Percentiles rank a stretch among this genome's conserved stretches.
These are phyloP conservation scores for Stygiomarasmius scandens DNA, from an alignment of 1,284 basidiomycete species.

Conservation along the genomic window DNA sequence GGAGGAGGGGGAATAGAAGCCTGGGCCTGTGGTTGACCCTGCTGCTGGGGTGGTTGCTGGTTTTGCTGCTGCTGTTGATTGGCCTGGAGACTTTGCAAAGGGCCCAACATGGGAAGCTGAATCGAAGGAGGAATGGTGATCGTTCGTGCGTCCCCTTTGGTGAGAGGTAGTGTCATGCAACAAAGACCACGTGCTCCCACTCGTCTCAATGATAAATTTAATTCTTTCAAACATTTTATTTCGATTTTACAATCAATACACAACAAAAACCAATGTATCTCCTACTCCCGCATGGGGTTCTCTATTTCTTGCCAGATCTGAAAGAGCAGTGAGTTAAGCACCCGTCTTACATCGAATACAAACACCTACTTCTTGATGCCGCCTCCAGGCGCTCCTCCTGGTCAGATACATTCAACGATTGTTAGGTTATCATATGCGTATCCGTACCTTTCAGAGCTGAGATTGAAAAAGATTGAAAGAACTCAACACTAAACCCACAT, in stretches of 20 bases:
- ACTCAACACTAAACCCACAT: too few species aligned
- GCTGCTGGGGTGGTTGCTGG: slow-evolving; percentile 46
- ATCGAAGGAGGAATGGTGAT: slow-evolving; percentile 35
- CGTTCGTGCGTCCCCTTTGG: slow-evolving; percentile 1
- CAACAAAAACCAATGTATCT: too few species aligned
- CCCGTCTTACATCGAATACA: too few species aligned
- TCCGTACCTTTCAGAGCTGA: slow-evolving; percentile 65
- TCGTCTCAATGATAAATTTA: too few species aligned
- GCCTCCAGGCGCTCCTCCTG: slow-evolving; percentile 69
- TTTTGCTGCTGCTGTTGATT: slow-evolving; percentile 52
- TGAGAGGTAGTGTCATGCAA: not conserved
- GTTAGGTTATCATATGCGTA: not conserved
- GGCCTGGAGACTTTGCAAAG: slow-evolving; percentile 62
- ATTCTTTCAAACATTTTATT: too few species aligned
- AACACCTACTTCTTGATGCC: slow-evolving; percentile 80
- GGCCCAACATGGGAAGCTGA: slow-evolving; percentile 69
- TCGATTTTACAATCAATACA: too few species aligned
- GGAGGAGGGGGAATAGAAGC: slow-evolving; percentile 70
- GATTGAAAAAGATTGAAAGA: slow-evolving; percentile 1
- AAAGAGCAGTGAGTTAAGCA: not conserved
- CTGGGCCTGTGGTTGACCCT: slow-evolving; percentile 52
- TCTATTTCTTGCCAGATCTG: slow-evolving; percentile 75
- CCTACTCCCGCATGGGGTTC: not conserved
- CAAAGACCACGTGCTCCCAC: too few species aligned
- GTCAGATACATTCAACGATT: slow-evolving; percentile 4